These are phyloP conservation scores for Phytopythium mirpurense DNA, from an alignment of 352 stramenopile genomes.

Conservation along the genomic window DNA sequence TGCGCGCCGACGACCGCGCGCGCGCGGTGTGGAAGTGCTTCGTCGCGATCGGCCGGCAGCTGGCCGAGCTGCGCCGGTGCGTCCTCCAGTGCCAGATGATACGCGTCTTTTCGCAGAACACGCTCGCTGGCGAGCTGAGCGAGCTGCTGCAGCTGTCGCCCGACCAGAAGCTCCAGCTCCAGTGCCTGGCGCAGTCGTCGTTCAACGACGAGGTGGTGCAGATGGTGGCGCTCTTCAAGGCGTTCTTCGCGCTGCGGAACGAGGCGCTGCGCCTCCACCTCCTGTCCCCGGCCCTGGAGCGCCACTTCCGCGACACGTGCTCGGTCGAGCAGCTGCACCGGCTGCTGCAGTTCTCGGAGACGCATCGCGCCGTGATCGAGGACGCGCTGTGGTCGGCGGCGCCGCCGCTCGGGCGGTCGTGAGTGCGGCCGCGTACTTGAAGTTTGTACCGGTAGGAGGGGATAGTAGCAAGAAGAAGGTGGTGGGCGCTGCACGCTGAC, in stretches of 20 bases:
- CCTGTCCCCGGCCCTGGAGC: slow-evolving; percentile 64
- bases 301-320: slow-evolving; percentile 58
- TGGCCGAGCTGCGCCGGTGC: slow-evolving; percentile 44
- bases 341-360: slow-evolving; percentile 76
- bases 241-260: slow-evolving; percentile 65
- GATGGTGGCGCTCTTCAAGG: slow-evolving; percentile 75
- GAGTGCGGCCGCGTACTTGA: no score
- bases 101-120: slow-evolving; percentile 35
- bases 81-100: slow-evolving; percentile 67
- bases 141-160: slow-evolving; percentile 37
- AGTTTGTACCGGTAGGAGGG: no score
- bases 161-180: slow-evolving; percentile 59
- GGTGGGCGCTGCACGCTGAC: no score
- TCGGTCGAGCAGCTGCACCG: slow-evolving; percentile 69
- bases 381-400: slow-evolving; percentile 15
- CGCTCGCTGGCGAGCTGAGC: slow-evolving; percentile 35
- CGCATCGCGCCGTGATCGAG: slow-evolving; percentile 50
- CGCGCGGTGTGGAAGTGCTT: slow-evolving; percentile 61
- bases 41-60: slow-evolving; percentile 42
- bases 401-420: not conserved
- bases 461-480: no score
- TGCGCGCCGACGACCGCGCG: slow-evolving; percentile 40
- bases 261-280: slow-evolving; percentile 62
- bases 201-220: slow-evolving; percentile 56
- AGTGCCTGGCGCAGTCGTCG: slow-evolving; percentile 54